These are phyloP conservation scores for Blastocystis sp. DNA, from an alignment of 352 stramenopile genomes.

Conservation along the genomic window DNA sequence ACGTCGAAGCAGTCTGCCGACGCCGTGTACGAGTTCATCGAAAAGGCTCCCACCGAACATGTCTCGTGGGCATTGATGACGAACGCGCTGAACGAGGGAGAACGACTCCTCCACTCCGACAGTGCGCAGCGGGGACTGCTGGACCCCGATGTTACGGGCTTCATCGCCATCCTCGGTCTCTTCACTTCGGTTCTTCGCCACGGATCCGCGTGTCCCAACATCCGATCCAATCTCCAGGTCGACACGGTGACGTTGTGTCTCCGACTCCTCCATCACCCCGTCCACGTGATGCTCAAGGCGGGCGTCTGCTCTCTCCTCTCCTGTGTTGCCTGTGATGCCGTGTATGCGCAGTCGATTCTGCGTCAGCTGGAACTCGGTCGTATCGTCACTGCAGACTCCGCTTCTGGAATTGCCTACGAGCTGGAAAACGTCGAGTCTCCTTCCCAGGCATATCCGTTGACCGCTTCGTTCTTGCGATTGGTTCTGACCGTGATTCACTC, in stretches of 20 bases:
- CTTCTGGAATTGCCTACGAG: not conserved
- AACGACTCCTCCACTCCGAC: not conserved
- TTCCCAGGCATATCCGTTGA: slow-evolving; percentile 20
- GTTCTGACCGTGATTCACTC: not conserved
- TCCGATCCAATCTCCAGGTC: slow-evolving; percentile 1
- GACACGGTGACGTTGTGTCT: slow-evolving; percentile 27
- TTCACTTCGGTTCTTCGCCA: not conserved
- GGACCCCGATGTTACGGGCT: slow-evolving; percentile 32
- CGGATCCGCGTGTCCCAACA: not conserved
- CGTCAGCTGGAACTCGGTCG: slow-evolving; percentile 16
- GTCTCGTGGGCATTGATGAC: slow-evolving; percentile 25
- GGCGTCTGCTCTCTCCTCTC: not conserved
- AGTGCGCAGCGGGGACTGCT: slow-evolving; percentile 13
- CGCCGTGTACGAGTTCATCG: slow-evolving; percentile 50
- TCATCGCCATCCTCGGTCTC: slow-evolving; percentile 19
- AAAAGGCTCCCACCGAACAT: slow-evolving; percentile 31
- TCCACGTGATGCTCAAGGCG: slow-evolving; percentile 36
- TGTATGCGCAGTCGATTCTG: not conserved
- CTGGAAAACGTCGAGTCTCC: not conserved
- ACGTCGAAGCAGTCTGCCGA: not conserved
- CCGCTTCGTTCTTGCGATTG: not conserved
- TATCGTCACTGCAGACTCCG: not conserved
- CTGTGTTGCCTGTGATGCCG: not conserved
- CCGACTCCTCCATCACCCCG: slow-evolving; percentile 3
- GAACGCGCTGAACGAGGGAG: slow-evolving; percentile 28